Evolutionary conservation across 208 protist species (phyloP), one percentile per base, ranked within the genome.

Genomic region (Zelonia costaricensis): DNA sequence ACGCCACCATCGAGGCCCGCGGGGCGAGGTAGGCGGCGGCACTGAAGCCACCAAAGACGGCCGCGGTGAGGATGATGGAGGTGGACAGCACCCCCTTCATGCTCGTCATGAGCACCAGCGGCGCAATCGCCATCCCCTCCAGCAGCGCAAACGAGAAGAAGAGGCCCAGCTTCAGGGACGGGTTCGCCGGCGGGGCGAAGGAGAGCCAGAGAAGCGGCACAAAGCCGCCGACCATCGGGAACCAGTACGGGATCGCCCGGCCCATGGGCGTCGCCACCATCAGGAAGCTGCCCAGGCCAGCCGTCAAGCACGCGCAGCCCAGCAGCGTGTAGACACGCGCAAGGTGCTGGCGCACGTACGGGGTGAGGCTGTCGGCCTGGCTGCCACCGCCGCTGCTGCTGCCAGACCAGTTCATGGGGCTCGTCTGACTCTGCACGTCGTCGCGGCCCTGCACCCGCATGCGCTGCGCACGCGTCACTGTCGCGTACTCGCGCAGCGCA

Each of bases 11-110:
- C 28, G 80, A 91, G 16, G 85, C 90, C 15, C 83, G 84, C 10
- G 90, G 90, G 9, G 87, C 67, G 22, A 96, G 61, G 57, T 88
- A 90, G 18, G 90, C 90, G 12, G 87, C 86, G 0, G 90, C 82
- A 49, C 81, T 94, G 78, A 96, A 96, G 40, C 90, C 90, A 33
- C 74, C 82, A 60, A 93, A 96, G 35, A 93, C 78, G 23, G 90
- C 90, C 0, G 67, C 85, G 8, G 90, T 96, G 13, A 96, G 76
- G 18, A 93, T 65, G 13, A 94, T 47, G 2, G 90, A 90, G 9
- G 90, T 92, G 48, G 74, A 65, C 15, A 96, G 76, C 10, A 93
- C 87, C 9, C 90, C 90, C 64, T 92, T 92, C 68, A 81, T 81
- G 51, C 71, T 62, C n/a, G 82, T 83, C 45, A 80, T 57, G 25